Evolutionary conservation across 2,329 filamentous ascomycete genomes (phyloP).

Genomic region (Calonectria hawksworthii): DNA sequence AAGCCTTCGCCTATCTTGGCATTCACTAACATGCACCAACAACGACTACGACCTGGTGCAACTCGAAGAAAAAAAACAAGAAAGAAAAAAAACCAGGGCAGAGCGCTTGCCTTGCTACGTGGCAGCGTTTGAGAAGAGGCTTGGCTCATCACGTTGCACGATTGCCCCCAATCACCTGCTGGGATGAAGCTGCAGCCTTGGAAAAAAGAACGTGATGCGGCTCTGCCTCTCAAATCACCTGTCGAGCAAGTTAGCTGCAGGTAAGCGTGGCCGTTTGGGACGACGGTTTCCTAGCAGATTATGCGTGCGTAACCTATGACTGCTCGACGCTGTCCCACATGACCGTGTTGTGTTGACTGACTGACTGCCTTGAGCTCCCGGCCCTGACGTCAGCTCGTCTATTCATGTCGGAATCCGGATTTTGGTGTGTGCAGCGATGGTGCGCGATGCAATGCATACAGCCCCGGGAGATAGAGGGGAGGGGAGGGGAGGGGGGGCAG

Average conservation of each 20-base stretch:
- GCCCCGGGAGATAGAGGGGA: background rate
- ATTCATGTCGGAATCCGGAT: constrained; percentile 1
- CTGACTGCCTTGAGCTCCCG: background rate
- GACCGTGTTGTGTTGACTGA: background rate
- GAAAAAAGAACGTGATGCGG: background rate
- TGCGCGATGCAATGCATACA: background rate
- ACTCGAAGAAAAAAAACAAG: background rate
- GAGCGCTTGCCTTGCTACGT: background rate
- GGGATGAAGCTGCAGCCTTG: background rate
- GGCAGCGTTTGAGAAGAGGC: background rate
- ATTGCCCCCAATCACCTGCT: background rate
- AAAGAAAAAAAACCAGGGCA: background rate
- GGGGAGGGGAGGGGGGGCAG: background rate
- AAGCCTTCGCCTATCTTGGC: background rate
- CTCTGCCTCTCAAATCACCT: background rate
- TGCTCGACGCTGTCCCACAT: background rate
- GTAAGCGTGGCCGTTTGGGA: background rate
- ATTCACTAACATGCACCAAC: background rate
- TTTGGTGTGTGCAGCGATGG: background rate
- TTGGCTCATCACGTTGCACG: background rate
- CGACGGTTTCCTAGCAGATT: background rate
- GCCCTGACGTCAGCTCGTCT: constrained; percentile 15
- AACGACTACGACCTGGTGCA: background rate
- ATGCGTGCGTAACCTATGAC: background rate
- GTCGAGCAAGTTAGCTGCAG: background rate